Conservation (phyloP, 352 stramenopile species). For the Pythium diclinum region DNA sequence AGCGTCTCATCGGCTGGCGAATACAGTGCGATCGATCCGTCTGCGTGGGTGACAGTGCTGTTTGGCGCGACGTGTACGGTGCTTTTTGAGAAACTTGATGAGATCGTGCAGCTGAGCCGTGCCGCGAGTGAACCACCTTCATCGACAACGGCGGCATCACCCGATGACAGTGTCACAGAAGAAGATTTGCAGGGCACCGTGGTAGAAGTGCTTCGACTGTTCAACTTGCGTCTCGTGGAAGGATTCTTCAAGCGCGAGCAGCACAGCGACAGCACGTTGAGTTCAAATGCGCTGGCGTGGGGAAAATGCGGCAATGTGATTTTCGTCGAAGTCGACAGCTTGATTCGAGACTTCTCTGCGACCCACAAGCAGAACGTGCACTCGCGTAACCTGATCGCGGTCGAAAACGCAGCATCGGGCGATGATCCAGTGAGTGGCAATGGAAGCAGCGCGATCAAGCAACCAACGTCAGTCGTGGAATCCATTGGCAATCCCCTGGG, state of each 20-base stretch:
- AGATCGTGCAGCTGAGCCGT: constrained; percentile 71
- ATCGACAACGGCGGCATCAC: not conserved
- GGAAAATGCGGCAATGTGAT: constrained; percentile 82
- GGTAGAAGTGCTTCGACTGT: constrained; percentile 64
- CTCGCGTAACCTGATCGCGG: not conserved
- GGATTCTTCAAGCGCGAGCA: constrained; percentile 60
- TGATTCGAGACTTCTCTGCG: constrained; percentile 77
- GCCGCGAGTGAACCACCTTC: constrained; percentile 19
- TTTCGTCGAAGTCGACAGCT: constrained; percentile 75
- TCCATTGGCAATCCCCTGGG: constrained; percentile 56
- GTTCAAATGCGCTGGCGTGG: constrained; percentile 49
- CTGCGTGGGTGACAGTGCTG: constrained; percentile 62
- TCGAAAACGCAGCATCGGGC: not conserved
- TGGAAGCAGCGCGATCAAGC: not conserved
- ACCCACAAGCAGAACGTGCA: constrained; percentile 38
- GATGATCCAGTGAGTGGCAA: constrained; percentile 12
- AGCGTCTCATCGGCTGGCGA: constrained; percentile 17
- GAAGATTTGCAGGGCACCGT: constrained; percentile 63
- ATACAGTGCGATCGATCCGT: constrained; percentile 24
- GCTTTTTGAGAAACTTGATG: constrained; percentile 80
- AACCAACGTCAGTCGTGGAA: constrained; percentile 33
- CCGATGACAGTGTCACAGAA: constrained; percentile 32
- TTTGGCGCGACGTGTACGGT: constrained; percentile 72
- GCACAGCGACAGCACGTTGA: constrained; percentile 16
- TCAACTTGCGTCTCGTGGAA: constrained; percentile 75